phyloP scores from a whole-genome alignment of 768 basidiomycete genomes.

The Xerocomus spinulosus region DNA sequence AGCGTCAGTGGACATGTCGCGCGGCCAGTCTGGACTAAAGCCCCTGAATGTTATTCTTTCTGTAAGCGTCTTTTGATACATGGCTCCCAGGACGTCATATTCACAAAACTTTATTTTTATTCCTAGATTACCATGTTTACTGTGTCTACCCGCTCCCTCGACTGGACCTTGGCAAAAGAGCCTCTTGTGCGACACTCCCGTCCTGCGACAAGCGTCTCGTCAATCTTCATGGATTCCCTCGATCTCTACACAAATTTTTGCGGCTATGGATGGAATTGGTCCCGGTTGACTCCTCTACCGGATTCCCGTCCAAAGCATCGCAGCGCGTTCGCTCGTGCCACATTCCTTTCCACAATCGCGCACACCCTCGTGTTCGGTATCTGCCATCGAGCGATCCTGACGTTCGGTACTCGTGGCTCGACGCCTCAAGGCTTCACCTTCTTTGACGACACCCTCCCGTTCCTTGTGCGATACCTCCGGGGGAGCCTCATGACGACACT shows the following conservation, averaged over 20 bases:
- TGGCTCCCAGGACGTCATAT: neutral
- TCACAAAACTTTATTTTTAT: neutral
- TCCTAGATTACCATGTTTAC: conserved; percentile 15
- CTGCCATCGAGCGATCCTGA: conserved; percentile 44
- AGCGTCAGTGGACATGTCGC: conserved; percentile 10
- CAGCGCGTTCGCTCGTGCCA: conserved; percentile 34
- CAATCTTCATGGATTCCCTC: conserved; percentile 34
- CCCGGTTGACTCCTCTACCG: conserved; percentile 27
- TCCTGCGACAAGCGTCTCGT: conserved; percentile 2
- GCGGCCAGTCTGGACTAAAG: neutral
- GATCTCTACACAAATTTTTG: conserved; percentile 52
- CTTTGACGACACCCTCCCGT: conserved; percentile 30
- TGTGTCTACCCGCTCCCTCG: conserved; percentile 13
- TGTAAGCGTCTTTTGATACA: conserved; percentile 3
- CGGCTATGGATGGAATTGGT: conserved; percentile 62
- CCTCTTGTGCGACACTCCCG: conserved; percentile 14
- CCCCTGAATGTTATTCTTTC: conserved; percentile 6
- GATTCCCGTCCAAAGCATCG: conserved; percentile 41
- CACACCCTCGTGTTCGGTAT: conserved; percentile 43
- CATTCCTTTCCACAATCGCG: conserved; percentile 30
- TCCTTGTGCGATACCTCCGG: conserved; percentile 27
- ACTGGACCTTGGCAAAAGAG: conserved; percentile 14
- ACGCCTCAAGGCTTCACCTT: conserved; percentile 20
- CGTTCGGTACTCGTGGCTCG: no score
- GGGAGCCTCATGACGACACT: conserved; percentile 41